These are phyloP conservation scores for Aspergillus brasiliensis DNA, from an alignment of 2,329 filamentous ascomycete species.

Conservation along the genomic window DNA sequence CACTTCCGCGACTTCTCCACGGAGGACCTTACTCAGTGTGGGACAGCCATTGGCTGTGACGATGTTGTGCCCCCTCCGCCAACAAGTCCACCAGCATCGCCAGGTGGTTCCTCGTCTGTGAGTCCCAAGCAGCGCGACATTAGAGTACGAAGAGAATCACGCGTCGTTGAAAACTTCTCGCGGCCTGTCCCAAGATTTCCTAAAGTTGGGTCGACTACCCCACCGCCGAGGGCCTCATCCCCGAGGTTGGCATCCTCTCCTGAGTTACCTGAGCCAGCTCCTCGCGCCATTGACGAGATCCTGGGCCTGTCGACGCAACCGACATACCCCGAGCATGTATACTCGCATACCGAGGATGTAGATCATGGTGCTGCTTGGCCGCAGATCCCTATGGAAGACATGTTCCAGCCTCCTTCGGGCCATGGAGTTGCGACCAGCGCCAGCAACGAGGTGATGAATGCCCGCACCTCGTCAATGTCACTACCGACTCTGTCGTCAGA, in stretches of 20 bases:
- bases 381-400: conserved; percentile 30
- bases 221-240: conserved; percentile 42
- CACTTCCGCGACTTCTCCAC: conserved; percentile 39
- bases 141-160: conserved; percentile 36
- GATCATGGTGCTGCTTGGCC: conserved; percentile 16
- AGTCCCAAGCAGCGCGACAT: conserved; percentile 26
- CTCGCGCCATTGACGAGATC: conserved; percentile 45
- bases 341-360: conserved; percentile 24
- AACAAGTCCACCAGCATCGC: conserved; percentile 35
- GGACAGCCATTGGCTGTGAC: conserved; percentile 27
- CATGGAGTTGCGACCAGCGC: conserved; percentile 49
- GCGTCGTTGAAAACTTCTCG: conserved; percentile 57
- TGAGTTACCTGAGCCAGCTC: conserved; percentile 37
- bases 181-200: conserved; percentile 51
- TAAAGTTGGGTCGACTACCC: conserved; percentile 42
- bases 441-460: conserved; percentile 38
- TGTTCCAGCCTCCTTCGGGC: conserved; percentile 30
- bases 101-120: conserved; percentile 28
- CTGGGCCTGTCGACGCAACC: conserved; percentile 36
- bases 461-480: conserved; percentile 45
- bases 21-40: conserved; percentile 30
- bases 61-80: conserved; percentile 18
- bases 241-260: conserved; percentile 34
- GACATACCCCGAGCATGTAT: conserved; percentile 35
- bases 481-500: conserved; percentile 44